Base-by-base conservation (phyloP, 306 rosid genomes). In the Prunus mume region DNA sequence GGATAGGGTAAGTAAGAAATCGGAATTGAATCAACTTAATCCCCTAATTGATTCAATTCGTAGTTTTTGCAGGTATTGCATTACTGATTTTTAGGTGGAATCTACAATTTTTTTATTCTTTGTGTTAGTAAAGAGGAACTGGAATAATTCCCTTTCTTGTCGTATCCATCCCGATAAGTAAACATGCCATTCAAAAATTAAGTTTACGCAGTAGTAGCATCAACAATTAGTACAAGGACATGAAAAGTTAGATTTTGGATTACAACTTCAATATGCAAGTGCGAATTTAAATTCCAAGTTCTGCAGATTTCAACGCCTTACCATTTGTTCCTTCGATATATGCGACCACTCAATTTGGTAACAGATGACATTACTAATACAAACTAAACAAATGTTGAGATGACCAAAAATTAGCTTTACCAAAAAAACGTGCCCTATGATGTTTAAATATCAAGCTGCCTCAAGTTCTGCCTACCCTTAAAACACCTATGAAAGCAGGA, bases 391-490 rank as follows among this genome's bases (percentile, higher is more conserved):
- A 22, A 32, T 12, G 45, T 22, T 76, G 61, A n/a, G 68, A 38
- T 65, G 54, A 58, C 74, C 19, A 38, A 38, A 34, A 38, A 38
- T 38, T 38, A 6, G 43, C 43, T 38, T 38, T 38, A 43, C 65
- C 34, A 28, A n/a, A 81, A 60, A 83, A 68, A 4, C 2, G 78
- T 43, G 24, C 46, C 11, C 9, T 27, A 65, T 72, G 63, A 71
- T 55, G 68, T 79, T 38, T 72, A 86, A 75, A 66, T 69, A 83
- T 79, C 79, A 82, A 74, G 73, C 83, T 72, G 70, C 30, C 80
- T 61, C 64, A 69, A 56, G 60, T 18, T 76, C 71, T 50, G 66
- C 71, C 80, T 32, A 78, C 67, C 68, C 75, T 62, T 72, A 34
- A 34, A 34, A 57, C 25, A 27, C 28, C 78, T 19, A 72, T 20